Percentiles rank a stretch among this genome's conserved stretches.
phyloP scores from a whole-genome alignment of 2,329 filamentous ascomycete species.

The Amylocarpus encephaloides region DNA sequence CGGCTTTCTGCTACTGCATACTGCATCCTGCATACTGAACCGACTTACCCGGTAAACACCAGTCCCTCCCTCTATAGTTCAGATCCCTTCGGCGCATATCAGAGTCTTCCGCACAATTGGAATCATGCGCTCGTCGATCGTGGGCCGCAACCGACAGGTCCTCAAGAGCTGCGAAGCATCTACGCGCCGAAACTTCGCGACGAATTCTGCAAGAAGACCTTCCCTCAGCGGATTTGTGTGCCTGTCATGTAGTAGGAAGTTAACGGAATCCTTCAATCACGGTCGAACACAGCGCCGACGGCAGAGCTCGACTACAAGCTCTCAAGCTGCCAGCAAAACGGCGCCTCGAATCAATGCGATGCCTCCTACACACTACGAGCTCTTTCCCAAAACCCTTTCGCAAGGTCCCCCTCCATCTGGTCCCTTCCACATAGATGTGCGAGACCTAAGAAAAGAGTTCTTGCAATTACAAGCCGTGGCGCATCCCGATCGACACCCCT shows the following conservation, averaged over 20 bases:
- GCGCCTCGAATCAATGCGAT: background rate
- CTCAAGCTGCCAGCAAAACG: slow-evolving; percentile 2
- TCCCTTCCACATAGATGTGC: slow-evolving; percentile 66
- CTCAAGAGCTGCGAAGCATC: slow-evolving; percentile 4
- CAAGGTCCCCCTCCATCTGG: slow-evolving; percentile 70
- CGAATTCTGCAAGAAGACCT: background rate
- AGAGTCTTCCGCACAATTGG: background rate
- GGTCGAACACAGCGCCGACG: background rate
- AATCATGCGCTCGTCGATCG: slow-evolving; percentile 11
- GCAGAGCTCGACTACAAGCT: slow-evolving; percentile 4
- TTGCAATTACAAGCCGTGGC: slow-evolving; percentile 71
- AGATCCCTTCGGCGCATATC: background rate
- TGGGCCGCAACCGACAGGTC: slow-evolving; percentile 6
- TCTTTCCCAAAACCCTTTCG: slow-evolving; percentile 79
- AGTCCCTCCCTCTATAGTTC: no score
- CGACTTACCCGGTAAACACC: no score
- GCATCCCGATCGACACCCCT: slow-evolving; percentile 59
- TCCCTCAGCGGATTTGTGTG: slow-evolving; percentile 3
- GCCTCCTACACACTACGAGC: slow-evolving; percentile 65
- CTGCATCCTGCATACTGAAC: no score
- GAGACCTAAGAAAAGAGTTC: slow-evolving; percentile 74
- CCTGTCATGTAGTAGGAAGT: slow-evolving; percentile 8
- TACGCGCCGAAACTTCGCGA: slow-evolving; percentile 12
- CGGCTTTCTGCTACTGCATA: no score
- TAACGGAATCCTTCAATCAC: background rate